Evolutionary conservation across 768 basidiomycete species (phyloP), one percentile per base, ranked within the genome.

Genomic region (Boletellus emodensis): DNA sequence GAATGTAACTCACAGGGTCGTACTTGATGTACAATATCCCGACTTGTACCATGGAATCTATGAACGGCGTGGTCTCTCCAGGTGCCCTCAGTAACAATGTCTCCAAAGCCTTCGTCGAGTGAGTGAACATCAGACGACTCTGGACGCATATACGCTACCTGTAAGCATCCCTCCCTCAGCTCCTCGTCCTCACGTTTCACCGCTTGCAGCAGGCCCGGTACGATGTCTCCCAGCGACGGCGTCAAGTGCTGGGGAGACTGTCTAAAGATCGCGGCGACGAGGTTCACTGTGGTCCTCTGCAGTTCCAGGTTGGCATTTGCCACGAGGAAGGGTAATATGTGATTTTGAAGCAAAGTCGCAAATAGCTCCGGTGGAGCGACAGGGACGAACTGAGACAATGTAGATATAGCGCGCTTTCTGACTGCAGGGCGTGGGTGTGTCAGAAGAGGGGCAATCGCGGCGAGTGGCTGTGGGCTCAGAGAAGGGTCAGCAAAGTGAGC

Each of bases 321-420:
- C 6, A 66, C 67, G 17, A 86, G 78, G 61, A 77, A 82, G 14
- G 85, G 83, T 30, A 82, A 72, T 0, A 92, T 76, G 30, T 80
- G 75, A 4, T 72, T 70, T 44, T 74, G 71, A 40, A 93, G 70
- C 28, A 92, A 70, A n/a, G 77, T 69, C 2, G 74, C 64, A 63
- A 90, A 88, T 10, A 88, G 67, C 3, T 75, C 72, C 4, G 82
- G 74, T 36, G 80, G 81, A 9, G 86, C 85, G 38, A 82, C 81
- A 14, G 85, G 87, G 35, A 94, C 77, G 64, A 93, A 88, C 57
- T 92, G 89, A 0, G 91, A 87, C 37, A 93, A 67, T 0, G 93
- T 90, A 34, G 84, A 74, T 51, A 97, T 94, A 3, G 92, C 89
- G 45, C 94, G 87, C 73, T 98, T 98, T 44, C 94, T 83, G 46